Percentiles rank a stretch among this genome's conserved stretches.
These are phyloP conservation scores for Crassisporium funariophilum DNA, from an alignment of 768 basidiomycete species.

Conservation along the genomic window DNA sequence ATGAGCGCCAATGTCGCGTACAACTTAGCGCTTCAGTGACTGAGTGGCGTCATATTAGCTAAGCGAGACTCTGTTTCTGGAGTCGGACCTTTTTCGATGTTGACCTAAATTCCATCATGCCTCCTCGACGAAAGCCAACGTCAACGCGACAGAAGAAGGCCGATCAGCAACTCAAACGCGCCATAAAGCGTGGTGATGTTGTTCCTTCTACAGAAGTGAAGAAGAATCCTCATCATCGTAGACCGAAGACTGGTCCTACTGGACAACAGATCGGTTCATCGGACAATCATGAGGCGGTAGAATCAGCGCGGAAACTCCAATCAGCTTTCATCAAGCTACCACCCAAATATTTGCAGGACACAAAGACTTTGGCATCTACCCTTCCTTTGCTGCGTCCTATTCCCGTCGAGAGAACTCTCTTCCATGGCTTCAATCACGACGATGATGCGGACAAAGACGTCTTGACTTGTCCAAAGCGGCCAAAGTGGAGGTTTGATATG, in stretches of 20 bases:
- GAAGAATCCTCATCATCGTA: conserved; percentile 30
- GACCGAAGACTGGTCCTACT: conserved; percentile 33
- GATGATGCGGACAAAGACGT: conserved; percentile 16
- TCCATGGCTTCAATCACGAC: conserved; percentile 26
- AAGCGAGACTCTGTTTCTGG: too few species aligned
- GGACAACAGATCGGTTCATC: conserved; percentile 29
- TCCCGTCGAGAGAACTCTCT: conserved; percentile 37
- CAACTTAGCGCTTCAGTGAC: too few species aligned
- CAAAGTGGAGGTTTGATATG: conserved; percentile 88
- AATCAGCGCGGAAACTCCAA: conserved; percentile 57
- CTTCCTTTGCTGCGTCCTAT: conserved; percentile 62
- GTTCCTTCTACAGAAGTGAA: conserved; percentile 37
- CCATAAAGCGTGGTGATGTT: conserved; percentile 82
- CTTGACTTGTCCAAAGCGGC: conserved; percentile 64
- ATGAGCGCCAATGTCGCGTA: too few species aligned
- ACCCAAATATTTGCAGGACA: conserved; percentile 58
- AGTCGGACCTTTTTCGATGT: not conserved
- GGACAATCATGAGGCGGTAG: conserved; percentile 31
- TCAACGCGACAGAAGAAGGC: conserved; percentile 73
- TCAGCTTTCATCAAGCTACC: conserved; percentile 71
- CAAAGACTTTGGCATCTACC: conserved; percentile 55
- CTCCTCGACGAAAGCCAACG: conserved; percentile 50
- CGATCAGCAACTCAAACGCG: conserved; percentile 76
- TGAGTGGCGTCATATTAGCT: too few species aligned
- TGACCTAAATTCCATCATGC: conserved; percentile 28